Conservation (phyloP, 2,329 filamentous ascomycete genomes). For the Arthrobotrys musiformis region DNA sequence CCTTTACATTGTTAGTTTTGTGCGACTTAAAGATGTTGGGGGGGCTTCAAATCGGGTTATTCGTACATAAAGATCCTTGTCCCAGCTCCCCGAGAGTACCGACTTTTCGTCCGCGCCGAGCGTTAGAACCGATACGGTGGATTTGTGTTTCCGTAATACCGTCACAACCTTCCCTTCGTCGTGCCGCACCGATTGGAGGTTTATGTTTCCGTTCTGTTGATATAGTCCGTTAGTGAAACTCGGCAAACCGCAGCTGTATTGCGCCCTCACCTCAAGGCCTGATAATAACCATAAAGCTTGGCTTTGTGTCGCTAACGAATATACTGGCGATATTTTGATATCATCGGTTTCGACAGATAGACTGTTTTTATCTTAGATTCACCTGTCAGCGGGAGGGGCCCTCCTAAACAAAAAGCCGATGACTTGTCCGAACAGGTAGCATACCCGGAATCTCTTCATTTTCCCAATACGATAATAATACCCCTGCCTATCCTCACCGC, state of each 20-base stretch:
- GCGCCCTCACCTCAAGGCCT: slow-evolving; percentile 73
- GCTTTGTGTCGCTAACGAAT: slow-evolving; percentile 90
- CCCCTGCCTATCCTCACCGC: slow-evolving; percentile 73
- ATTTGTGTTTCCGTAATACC: slow-evolving; percentile 83
- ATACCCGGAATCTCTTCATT: slow-evolving; percentile 79
- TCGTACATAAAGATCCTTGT: slow-evolving; percentile 78
- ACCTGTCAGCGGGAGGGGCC: slow-evolving; percentile 22
- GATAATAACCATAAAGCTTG: slow-evolving; percentile 91
- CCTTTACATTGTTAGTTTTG: slow-evolving; percentile 61
- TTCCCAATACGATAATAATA: slow-evolving; percentile 97
- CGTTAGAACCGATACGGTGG: slow-evolving; percentile 87
- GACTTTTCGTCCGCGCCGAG: slow-evolving; percentile 86
- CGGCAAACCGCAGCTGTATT: too few relatives aligned
- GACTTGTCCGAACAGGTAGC: slow-evolving; percentile 24
- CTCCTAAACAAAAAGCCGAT: neutral
- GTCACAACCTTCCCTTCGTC: slow-evolving; percentile 92
- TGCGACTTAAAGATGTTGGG: neutral
- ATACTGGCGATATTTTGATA: slow-evolving; percentile 81
- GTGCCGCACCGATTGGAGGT: slow-evolving; percentile 90
- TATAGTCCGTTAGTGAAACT: neutral
- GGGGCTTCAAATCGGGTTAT: neutral
- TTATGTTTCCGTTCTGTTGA: slow-evolving; percentile 80
- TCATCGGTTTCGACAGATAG: slow-evolving; percentile 56
- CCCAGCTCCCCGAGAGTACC: slow-evolving; percentile 93
- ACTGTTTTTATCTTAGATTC: slow-evolving; percentile 51